Evolutionary conservation across 495 filamentous ascomycete genomes (phyloP).

Genomic region (Lindgomyces ingoldianus): DNA sequence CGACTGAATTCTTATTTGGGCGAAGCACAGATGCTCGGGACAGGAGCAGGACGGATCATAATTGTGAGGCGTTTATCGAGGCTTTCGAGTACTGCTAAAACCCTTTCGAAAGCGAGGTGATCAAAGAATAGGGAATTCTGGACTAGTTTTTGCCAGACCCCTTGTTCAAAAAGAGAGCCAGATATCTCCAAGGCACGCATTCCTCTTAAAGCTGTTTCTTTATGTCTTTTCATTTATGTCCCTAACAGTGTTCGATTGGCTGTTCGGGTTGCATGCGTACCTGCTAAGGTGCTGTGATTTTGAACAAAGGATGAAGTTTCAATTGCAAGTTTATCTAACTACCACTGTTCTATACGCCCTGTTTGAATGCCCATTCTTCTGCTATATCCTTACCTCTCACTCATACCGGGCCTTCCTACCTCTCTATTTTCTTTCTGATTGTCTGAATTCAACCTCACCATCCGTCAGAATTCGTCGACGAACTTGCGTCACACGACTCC

Average conservation of each 20-base stretch:
- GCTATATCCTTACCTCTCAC: no score
- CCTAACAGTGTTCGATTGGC: neutral
- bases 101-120: conserved; percentile 28
- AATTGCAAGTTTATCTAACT: neutral
- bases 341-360: no score
- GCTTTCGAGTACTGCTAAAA: conserved; percentile 32
- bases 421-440: no score
- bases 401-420: no score
- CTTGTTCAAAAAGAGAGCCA: conserved; percentile 40
- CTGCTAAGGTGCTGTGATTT: no score
- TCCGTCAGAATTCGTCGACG: conserved; percentile 41
- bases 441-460: no score
- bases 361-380: no score
- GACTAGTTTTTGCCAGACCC: conserved; percentile 2
- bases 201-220: no score
- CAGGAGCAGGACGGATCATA: conserved; percentile 22
- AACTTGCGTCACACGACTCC: no score
- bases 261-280: no score
- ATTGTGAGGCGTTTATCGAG: conserved; percentile 32
- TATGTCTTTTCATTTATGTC: neutral
- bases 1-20: conserved; percentile 75
- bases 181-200: conserved; percentile 25
- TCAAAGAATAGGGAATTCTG: conserved; percentile 6
- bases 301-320: no score
- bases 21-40: conserved; percentile 50